A percentile compares a stretch with the other conserved stretches of the same genome.
Conservation (phyloP, 1,139 yeast species). For the Saccharomyces hybrid region DNA sequence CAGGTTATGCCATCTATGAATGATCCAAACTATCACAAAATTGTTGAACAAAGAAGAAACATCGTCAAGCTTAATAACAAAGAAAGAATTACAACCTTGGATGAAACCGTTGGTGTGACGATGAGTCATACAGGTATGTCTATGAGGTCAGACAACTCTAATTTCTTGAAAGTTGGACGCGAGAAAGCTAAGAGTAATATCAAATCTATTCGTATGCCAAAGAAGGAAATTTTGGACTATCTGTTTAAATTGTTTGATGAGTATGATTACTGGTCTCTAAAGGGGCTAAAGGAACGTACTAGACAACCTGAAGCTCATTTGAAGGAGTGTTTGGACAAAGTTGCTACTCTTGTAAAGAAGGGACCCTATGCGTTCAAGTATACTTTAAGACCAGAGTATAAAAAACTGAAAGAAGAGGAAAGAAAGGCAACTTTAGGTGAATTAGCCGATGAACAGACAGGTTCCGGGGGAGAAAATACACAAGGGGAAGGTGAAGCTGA, state of each 20-base stretch:
- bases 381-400: constrained; percentile 83
- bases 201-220: constrained; percentile 90
- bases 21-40: constrained; percentile 61
- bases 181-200: constrained; percentile 38
- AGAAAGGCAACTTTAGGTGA: constrained; percentile 60
- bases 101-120: constrained; percentile 80
- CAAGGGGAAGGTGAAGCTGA: constrained; percentile 27
- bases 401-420: constrained; percentile 70
- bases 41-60: constrained; percentile 48
- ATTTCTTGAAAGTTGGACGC: constrained; percentile 49
- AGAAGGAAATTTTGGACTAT: constrained; percentile 82
- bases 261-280: constrained; percentile 94
- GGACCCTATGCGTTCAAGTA: constrained; percentile 95
- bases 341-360: constrained; percentile 82
- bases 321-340: constrained; percentile 83
- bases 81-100: constrained; percentile 72
- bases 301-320: constrained; percentile 92
- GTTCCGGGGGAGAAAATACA: constrained; percentile 11
- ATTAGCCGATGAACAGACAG: constrained; percentile 35
- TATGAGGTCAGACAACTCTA: constrained; percentile 56
- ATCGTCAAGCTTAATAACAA: constrained; percentile 39
- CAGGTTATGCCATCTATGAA: constrained; percentile 71
- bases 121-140: constrained; percentile 83
- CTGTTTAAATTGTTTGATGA: constrained; percentile 86
- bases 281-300: constrained; percentile 88